These are phyloP conservation scores for Mangifera indica DNA, from an alignment of 345 rosid species.

Conservation along the genomic window DNA sequence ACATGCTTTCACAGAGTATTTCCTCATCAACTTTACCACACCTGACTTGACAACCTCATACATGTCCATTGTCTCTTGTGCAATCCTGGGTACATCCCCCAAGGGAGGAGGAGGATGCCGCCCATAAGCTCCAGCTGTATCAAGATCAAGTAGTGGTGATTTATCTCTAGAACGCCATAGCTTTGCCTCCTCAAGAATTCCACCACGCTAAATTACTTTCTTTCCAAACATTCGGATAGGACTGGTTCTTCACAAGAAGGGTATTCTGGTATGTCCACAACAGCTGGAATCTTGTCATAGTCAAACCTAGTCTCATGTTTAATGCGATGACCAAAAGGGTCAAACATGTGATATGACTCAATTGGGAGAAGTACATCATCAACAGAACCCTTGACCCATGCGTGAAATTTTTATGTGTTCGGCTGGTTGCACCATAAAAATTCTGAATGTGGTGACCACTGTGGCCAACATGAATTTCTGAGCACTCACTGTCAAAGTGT, in stretches of 20 bases:
- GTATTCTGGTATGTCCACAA: slow-evolving; percentile 76
- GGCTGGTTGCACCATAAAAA: slow-evolving; percentile 49
- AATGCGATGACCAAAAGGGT: slow-evolving; percentile 77
- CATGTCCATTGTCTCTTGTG: slow-evolving; percentile 74
- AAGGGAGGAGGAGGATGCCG: slow-evolving; percentile 51
- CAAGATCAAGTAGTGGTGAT: slow-evolving; percentile 59
- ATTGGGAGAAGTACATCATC: slow-evolving; percentile 70
- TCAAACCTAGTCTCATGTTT: slow-evolving; percentile 79
- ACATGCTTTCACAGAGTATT: slow-evolving; percentile 82
- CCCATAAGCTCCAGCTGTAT: slow-evolving; percentile 58
- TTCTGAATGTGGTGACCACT: slow-evolving; percentile 63
- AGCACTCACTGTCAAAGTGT: slow-evolving; percentile 57
- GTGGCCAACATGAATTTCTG: slow-evolving; percentile 72
- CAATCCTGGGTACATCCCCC: slow-evolving; percentile 60
- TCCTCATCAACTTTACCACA: slow-evolving; percentile 64
- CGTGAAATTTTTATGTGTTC: slow-evolving; percentile 54
- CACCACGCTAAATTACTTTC: slow-evolving; percentile 70
- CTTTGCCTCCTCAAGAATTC: slow-evolving; percentile 55
- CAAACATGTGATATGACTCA: slow-evolving; percentile 86
- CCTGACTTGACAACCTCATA: slow-evolving; percentile 61
- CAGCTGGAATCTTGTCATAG: slow-evolving; percentile 84
- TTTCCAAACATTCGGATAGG: slow-evolving; percentile 77
- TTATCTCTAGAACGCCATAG: slow-evolving; percentile 42
- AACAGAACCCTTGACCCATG: slow-evolving; percentile 74
- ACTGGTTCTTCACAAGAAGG: slow-evolving; percentile 70